Conservation (phyloP, 1,284 basidiomycete species). For the Abortiporus biennis region DNA sequence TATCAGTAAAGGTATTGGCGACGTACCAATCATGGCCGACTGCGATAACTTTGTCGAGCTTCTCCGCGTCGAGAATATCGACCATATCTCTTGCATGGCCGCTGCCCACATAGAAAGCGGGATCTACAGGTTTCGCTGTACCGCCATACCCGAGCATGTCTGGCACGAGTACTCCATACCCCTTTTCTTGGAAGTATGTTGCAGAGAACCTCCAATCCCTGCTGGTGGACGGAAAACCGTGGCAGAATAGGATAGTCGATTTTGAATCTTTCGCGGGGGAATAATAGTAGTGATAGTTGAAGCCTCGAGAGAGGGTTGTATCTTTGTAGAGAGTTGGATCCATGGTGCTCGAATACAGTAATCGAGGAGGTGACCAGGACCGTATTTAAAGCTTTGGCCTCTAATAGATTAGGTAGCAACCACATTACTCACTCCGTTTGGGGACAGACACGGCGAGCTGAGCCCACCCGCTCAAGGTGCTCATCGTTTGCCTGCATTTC, state of each 20-base stretch:
- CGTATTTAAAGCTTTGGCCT: no score
- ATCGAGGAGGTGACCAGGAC: no score
- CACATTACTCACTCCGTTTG: no score
- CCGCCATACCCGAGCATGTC: constrained; percentile 50
- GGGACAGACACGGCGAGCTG: no score
- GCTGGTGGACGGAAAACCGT: constrained; percentile 43
- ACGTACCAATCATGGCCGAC: constrained; percentile 27
- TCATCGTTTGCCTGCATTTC: no score
- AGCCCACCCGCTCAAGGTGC: no score
- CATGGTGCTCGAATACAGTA: no score
- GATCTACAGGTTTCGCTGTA: constrained; percentile 39
- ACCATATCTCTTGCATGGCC: constrained; percentile 36
- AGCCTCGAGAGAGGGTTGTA: constrained; percentile 26
- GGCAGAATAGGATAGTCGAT: constrained; percentile 38
- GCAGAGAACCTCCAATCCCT: no score
- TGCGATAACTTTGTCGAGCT: constrained; percentile 16
- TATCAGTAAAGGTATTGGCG: constrained; percentile 2
- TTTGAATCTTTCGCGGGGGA: constrained; percentile 22
- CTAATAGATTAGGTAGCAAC: no score
- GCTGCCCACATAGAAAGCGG: constrained; percentile 32
- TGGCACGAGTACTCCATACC: constrained; percentile 43
- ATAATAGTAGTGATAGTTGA: constrained; percentile 33
- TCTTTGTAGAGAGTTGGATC: no score
- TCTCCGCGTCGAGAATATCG: constrained; percentile 28
- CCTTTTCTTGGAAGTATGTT: constrained; percentile 32